Conservation (phyloP, 495 filamentous ascomycete genomes). For the Talaromyces liani region DNA sequence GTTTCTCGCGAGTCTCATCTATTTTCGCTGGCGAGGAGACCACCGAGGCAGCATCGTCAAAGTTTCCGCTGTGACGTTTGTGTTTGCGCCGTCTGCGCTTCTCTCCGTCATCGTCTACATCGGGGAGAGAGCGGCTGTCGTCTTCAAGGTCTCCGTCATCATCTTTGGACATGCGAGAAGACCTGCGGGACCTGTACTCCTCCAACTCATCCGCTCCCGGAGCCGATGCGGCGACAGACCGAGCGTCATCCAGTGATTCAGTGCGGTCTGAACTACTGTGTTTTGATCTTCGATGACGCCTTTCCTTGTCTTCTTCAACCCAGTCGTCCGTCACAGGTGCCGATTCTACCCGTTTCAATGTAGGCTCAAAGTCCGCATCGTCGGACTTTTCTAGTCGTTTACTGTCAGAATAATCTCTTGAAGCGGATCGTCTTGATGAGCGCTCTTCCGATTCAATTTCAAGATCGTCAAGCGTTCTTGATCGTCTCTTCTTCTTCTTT, state of each 20-base stretch:
- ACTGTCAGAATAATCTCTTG: not conserved
- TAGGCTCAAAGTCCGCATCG: not conserved
- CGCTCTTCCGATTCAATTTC: slow-evolving; percentile 19
- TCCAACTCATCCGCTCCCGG: slow-evolving; percentile 6
- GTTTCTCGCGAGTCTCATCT: slow-evolving; percentile 15
- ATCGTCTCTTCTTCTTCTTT: slow-evolving; percentile 18
- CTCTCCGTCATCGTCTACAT: slow-evolving; percentile 8
- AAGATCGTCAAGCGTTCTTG: slow-evolving; percentile 17
- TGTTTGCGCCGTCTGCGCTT: slow-evolving; percentile 18
- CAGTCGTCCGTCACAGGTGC: slow-evolving; percentile 9
- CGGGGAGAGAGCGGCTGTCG: slow-evolving; percentile 4
- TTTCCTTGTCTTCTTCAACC: slow-evolving; percentile 18
- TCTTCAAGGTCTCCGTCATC: slow-evolving; percentile 5
- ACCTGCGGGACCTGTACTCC: slow-evolving; percentile 5
- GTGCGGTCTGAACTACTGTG: slow-evolving; percentile 18
- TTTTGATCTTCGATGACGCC: slow-evolving; percentile 24
- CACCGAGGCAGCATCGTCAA: slow-evolving; percentile 28
- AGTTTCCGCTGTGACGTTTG: slow-evolving; percentile 16
- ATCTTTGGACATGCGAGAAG: not conserved
- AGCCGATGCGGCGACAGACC: slow-evolving; percentile 16
- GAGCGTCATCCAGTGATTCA: slow-evolving; percentile 14
- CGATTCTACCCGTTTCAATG: not conserved
- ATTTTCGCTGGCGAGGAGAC: slow-evolving; percentile 27
- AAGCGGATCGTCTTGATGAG: slow-evolving; percentile 11
- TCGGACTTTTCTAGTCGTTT: not conserved